These are phyloP conservation scores for Bryum argenteum DNA, from an alignment of 225 moss, liverwort and hornwort species.

Conservation along the genomic window DNA sequence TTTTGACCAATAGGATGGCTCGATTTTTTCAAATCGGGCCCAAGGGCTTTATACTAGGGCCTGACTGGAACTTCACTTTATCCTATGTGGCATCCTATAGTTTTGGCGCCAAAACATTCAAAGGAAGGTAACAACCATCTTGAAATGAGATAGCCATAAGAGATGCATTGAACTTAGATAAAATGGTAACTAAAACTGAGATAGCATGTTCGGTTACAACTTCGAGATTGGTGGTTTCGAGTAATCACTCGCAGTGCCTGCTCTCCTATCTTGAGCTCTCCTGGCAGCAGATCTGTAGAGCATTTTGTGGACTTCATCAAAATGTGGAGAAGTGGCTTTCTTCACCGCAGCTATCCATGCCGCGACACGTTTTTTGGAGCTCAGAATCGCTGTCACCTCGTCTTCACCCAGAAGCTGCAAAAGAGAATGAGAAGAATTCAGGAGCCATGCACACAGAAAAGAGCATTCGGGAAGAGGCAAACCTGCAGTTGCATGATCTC, in stretches of 20 bases:
- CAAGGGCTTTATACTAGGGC: too few species aligned
- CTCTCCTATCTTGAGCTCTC: slow-evolving; percentile 10
- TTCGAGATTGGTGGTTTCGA: slow-evolving; percentile 38
- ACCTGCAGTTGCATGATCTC: slow-evolving; percentile 72
- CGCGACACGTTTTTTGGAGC: slow-evolving; percentile 46
- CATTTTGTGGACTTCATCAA: slow-evolving; percentile 54
- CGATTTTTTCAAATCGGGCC: too few species aligned
- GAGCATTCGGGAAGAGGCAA: not conserved
- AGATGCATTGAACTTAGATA: too few species aligned
- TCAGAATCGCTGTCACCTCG: slow-evolving; percentile 44
- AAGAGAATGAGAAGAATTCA: not conserved
- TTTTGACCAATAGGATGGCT: too few species aligned
- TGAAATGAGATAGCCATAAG: too few species aligned
- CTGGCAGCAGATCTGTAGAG: slow-evolving; percentile 36
- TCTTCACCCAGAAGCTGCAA: slow-evolving; percentile 57
- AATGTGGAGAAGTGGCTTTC: slow-evolving; percentile 55
- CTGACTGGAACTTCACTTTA: too few species aligned
- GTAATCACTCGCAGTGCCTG: slow-evolving; percentile 9
- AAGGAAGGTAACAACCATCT: too few species aligned
- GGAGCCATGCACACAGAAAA: too few species aligned
- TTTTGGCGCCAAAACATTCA: too few species aligned
- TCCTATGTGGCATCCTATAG: too few species aligned
- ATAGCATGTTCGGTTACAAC: slow-evolving; percentile 24
- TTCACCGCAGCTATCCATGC: slow-evolving; percentile 60
- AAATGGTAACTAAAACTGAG: not conserved